Percentiles rank a stretch among this genome's conserved stretches.
phyloP scores from a whole-genome alignment of 306 rosid species.

The Calophaca sinica region DNA sequence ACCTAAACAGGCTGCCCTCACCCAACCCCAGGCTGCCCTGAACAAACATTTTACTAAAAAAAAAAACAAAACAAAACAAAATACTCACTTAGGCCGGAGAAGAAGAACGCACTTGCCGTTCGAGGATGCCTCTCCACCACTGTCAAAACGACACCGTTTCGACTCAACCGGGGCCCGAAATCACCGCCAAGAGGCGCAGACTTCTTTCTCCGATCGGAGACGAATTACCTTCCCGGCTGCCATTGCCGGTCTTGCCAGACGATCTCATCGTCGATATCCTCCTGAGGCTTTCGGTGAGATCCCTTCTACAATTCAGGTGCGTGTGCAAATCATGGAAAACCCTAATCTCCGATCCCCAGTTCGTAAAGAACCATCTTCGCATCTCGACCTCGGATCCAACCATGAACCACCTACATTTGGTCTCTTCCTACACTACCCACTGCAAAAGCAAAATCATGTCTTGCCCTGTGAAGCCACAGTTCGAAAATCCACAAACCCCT shows the following conservation, averaged over 20 bases:
- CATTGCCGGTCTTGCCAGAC: not conserved
- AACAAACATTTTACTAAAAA: too few species aligned
- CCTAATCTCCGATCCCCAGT: conserved; percentile 38
- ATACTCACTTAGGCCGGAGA: too few species aligned
- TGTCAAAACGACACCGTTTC: not conserved
- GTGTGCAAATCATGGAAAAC: conserved; percentile 43
- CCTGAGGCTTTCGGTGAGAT: conserved; percentile 13
- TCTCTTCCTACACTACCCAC: not conserved
- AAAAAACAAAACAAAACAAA: too few species aligned
- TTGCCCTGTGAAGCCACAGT: not conserved
- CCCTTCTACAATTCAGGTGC: not conserved
- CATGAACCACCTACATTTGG: not conserved
- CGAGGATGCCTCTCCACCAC: not conserved
- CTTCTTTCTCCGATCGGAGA: not conserved
- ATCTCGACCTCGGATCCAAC: not conserved
- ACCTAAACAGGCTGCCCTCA: too few species aligned
- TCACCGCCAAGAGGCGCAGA: not conserved
- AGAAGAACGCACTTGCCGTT: too few species aligned
- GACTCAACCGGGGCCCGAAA: not conserved
- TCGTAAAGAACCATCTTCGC: conserved; percentile 30
- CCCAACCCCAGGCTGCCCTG: too few species aligned
- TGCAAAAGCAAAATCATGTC: not conserved
- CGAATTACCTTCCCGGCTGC: not conserved
- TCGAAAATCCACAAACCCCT: not conserved
- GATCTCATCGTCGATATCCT: conserved; percentile 39